Conservation (phyloP, 2,329 filamentous ascomycete genomes). For the Trichophyton schoenleinii region DNA sequence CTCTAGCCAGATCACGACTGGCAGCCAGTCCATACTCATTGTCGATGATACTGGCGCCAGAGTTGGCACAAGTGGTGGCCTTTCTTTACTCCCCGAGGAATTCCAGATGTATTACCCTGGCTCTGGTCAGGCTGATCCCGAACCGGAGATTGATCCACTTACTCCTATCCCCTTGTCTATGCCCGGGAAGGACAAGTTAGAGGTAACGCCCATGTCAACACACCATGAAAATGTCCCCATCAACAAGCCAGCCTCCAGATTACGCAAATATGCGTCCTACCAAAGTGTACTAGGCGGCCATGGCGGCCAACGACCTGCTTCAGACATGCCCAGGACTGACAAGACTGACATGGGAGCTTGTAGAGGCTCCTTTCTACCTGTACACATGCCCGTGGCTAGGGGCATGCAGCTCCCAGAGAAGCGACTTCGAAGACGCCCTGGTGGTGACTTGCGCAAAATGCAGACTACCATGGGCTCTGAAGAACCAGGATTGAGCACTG, state of each 20-base stretch:
- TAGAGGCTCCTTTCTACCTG: neutral
- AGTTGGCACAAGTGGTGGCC: constrained; percentile 11
- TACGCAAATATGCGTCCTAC: constrained; percentile 36
- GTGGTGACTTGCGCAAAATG: constrained; percentile 60
- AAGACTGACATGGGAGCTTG: constrained; percentile 12
- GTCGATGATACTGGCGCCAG: constrained; percentile 50
- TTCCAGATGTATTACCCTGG: constrained; percentile 1
- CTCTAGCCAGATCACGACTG: constrained; percentile 51
- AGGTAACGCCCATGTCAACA: neutral
- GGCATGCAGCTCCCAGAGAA: neutral
- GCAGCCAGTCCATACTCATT: constrained; percentile 86
- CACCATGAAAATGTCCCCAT: neutral
- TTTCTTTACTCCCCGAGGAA: constrained; percentile 4
- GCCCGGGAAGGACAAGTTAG: neutral
- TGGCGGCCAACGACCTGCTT: neutral
- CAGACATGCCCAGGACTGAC: constrained; percentile 22
- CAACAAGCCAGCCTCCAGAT: constrained; percentile 18
- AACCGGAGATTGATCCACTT: neutral
- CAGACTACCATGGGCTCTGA: constrained; percentile 38
- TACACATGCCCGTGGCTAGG: constrained; percentile 13
- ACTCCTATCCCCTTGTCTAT: neutral
- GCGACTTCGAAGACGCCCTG: constrained; percentile 54
- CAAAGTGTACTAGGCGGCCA: constrained; percentile 22
- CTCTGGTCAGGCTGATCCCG: neutral
- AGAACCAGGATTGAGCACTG: constrained; percentile 39